A percentile compares a stretch with the other conserved stretches of the same genome.
Evolutionary conservation across 805 yeast species (phyloP).

Genomic region (Sugiyamaella qingdaonensis): DNA sequence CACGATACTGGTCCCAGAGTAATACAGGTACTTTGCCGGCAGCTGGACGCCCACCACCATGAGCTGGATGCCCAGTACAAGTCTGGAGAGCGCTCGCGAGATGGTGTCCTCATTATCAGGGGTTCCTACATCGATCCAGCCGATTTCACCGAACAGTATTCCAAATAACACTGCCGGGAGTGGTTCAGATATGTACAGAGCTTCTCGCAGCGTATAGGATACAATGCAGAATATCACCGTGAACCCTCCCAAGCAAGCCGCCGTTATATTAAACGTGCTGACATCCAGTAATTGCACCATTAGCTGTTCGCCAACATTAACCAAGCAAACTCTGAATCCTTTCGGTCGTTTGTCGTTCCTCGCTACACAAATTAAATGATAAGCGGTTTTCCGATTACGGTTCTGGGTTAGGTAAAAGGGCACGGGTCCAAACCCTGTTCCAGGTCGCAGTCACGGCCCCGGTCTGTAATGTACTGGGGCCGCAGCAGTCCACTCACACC

Average conservation of each 20-base stretch:
- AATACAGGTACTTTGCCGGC: slow-evolving; percentile 60
- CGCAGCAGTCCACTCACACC: no score
- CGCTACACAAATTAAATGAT: no score
- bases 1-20: slow-evolving; percentile 55
- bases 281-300: slow-evolving; percentile 7
- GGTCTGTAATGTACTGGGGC: no score
- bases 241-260: slow-evolving; percentile 61
- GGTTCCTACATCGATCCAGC: slow-evolving; percentile 52
- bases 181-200: slow-evolving; percentile 61
- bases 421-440: background rate
- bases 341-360: no score
- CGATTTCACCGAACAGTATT: slow-evolving; percentile 50
- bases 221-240: slow-evolving; percentile 53
- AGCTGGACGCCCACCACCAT: slow-evolving; percentile 70
- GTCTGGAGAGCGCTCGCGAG: slow-evolving; percentile 56
- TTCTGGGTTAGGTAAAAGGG: background rate
- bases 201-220: slow-evolving; percentile 57
- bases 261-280: slow-evolving; percentile 39
- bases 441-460: no score
- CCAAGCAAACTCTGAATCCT: no score
- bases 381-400: background rate
- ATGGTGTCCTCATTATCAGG: slow-evolving; percentile 48
- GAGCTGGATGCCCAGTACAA: slow-evolving; percentile 66
- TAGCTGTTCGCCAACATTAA: background rate
- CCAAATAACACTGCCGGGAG: slow-evolving; percentile 63